phyloP scores from a whole-genome alignment of 495 filamentous ascomycete genomes.

The Hypoxylon fragiforme region DNA sequence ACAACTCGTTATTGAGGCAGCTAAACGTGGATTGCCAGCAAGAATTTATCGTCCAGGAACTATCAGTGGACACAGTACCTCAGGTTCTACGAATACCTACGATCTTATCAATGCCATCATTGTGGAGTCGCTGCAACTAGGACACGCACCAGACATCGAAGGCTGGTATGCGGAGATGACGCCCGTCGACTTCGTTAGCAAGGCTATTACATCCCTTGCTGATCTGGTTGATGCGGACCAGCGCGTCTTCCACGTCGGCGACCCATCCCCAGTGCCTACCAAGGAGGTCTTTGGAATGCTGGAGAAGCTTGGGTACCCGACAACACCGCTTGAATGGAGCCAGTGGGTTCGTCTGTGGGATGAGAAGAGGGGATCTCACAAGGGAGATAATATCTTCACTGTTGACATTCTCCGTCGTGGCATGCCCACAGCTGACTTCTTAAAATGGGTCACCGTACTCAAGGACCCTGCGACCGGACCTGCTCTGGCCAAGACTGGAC shows the following conservation, averaged over 20 bases:
- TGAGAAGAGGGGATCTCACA: conserved; percentile 57
- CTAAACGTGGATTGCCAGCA: conserved; percentile 60
- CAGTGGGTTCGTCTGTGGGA: conserved; percentile 67
- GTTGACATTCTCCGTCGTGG: conserved; percentile 66
- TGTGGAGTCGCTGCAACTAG: conserved; percentile 67
- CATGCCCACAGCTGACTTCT: conserved; percentile 64
- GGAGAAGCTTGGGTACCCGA: conserved; percentile 63
- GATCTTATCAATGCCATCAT: conserved; percentile 68
- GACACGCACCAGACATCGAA: conserved; percentile 62
- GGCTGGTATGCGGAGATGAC: conserved; percentile 75
- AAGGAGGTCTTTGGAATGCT: conserved; percentile 60
- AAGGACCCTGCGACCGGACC: conserved; percentile 61
- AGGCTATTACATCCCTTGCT: conserved; percentile 62
- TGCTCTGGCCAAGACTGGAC: conserved; percentile 49
- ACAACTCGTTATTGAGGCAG: conserved; percentile 65
- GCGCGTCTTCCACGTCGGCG: conserved; percentile 65
- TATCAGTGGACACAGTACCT: conserved; percentile 65
- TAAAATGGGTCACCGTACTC: conserved; percentile 60
- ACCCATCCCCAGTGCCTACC: conserved; percentile 63
- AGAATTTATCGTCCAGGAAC: conserved; percentile 65
- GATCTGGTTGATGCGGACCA: conserved; percentile 57
- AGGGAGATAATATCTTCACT: conserved; percentile 67
- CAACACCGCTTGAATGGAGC: conserved; percentile 59
- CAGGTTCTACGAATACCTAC: conserved; percentile 67
- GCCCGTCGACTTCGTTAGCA: conserved; percentile 70